Evolutionary conservation across 495 filamentous ascomycete genomes (phyloP), one percentile per base, ranked within the genome.

Genomic region (Daldinia bambusicola): DNA sequence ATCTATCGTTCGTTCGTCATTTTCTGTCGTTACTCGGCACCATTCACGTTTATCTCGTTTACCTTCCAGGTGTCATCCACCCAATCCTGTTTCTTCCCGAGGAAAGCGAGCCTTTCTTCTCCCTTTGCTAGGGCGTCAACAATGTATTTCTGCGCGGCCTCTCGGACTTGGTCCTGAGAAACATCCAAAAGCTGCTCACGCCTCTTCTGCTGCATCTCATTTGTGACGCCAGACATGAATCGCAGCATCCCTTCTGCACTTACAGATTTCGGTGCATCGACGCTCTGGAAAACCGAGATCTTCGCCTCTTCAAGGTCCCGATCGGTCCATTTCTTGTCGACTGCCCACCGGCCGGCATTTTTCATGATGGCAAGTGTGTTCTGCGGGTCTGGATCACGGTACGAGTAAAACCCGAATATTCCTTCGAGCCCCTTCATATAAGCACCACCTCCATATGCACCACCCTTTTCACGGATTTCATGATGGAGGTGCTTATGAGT

Each of bases 401-500:
- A 99, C 66, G 91, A 95, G 81, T 95, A 97, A 81, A 97, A 95
- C 40, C 93, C 93, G 73, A 99, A 98, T 2, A 95, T 74, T 18
- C 95, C 95, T 70, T 91, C 90, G 2, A 96, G 75, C 3, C 89
- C 89, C 9, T 89, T 87, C 51, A 91, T 88, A 80, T 93, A 96
- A 12, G 96, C 94, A 14, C 93, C 92, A 16, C 93, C 95, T 64
- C 95, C 95, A 72, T 99, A 99, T 9, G 95, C 95, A 45, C 95
- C 95, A 8, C 95, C 95, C 79, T 99, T 99, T 80, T 99, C 95
- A 34, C 95, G 91, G 63, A 99, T 97, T 76, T 98, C 96, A 74
- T 96, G 96, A 77, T 98, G 95, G 10, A 99, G 86, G 74, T 98
- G 92, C 78, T 96, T 96, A 80, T 98, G 95, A 0, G 95, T 98